A percentile compares a stretch with the other conserved stretches of the same genome.
These are phyloP conservation scores for Diplodia intermedia DNA, from an alignment of 2,329 filamentous ascomycete genomes.

Conservation along the genomic window DNA sequence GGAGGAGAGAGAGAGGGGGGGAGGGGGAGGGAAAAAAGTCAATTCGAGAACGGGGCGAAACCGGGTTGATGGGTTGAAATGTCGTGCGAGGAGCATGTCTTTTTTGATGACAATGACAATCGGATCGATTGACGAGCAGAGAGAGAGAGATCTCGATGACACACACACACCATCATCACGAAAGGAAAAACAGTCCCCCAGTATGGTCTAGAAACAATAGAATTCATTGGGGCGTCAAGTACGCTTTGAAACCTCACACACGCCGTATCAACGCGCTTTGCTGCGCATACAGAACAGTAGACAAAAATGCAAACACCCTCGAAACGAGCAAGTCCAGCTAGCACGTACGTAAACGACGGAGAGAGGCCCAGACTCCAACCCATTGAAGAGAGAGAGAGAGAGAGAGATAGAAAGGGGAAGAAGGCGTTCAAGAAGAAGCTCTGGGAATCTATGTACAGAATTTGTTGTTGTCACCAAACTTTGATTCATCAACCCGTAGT, in stretches of 20 bases:
- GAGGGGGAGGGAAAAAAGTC: too few relatives aligned
- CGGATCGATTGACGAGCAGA: too few relatives aligned
- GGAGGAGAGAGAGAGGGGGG: too few relatives aligned
- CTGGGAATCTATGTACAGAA: conserved; percentile 7
- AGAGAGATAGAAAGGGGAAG: neutral
- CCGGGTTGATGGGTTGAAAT: too few relatives aligned
- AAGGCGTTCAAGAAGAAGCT: neutral
- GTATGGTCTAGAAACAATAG: neutral
- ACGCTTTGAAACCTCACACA: neutral
- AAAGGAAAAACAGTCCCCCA: neutral
- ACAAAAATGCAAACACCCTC: neutral
- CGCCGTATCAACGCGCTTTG: neutral
- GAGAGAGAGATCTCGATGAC: neutral
- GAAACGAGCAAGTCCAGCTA: neutral
- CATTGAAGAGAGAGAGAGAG: neutral
- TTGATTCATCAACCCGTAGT: neutral
- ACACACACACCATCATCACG: neutral
- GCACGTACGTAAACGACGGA: neutral
- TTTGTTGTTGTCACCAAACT: neutral
- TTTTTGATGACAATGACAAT: too few relatives aligned
- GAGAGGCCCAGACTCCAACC: neutral
- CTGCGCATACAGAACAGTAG: neutral
- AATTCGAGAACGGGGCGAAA: too few relatives aligned
- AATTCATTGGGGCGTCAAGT: neutral
- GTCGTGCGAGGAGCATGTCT: too few relatives aligned